A percentile compares a stretch with the other conserved stretches of the same genome.
Conservation (phyloP, 345 rosid genomes). For the Stellera chamaejasme region DNA sequence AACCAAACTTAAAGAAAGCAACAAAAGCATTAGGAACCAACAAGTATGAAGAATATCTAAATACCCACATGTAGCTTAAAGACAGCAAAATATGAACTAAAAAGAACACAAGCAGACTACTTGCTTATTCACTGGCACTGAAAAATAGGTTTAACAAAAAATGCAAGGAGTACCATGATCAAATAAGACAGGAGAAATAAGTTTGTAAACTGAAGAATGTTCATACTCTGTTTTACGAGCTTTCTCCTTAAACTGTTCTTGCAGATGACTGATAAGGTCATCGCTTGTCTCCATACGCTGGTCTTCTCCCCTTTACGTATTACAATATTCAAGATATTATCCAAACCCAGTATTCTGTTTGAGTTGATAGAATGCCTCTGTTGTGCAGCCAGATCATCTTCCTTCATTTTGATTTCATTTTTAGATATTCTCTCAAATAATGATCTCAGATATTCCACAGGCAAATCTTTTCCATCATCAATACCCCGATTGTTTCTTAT, state of each 20-base stretch:
- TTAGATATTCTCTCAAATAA: slow-evolving; percentile 87
- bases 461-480: slow-evolving; percentile 95
- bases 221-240: slow-evolving; percentile 99
- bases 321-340: slow-evolving; percentile 89
- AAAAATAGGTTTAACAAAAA: too few relatives aligned
- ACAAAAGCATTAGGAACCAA: too few relatives aligned
- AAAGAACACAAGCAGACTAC: too few relatives aligned
- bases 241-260: slow-evolving; percentile 95
- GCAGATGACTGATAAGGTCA: slow-evolving; percentile 96
- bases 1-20: too few relatives aligned
- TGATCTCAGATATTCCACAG: slow-evolving; percentile 88
- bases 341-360: slow-evolving; percentile 81
- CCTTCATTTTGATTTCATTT: slow-evolving; percentile 99
- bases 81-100: too few relatives aligned
- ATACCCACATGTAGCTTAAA: too few relatives aligned
- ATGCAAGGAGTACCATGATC: slow-evolving; percentile 1
- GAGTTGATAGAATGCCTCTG: slow-evolving; percentile 76
- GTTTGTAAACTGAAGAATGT: background rate
- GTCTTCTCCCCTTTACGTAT: slow-evolving; percentile 86
- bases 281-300: slow-evolving; percentile 82
- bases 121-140: too few relatives aligned
- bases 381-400: slow-evolving; percentile 67
- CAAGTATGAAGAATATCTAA: too few relatives aligned
- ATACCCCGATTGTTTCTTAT: slow-evolving; percentile 96
- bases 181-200: background rate